Conservation (phyloP, 2,329 filamentous ascomycete species). For the Fusarium sp. region DNA sequence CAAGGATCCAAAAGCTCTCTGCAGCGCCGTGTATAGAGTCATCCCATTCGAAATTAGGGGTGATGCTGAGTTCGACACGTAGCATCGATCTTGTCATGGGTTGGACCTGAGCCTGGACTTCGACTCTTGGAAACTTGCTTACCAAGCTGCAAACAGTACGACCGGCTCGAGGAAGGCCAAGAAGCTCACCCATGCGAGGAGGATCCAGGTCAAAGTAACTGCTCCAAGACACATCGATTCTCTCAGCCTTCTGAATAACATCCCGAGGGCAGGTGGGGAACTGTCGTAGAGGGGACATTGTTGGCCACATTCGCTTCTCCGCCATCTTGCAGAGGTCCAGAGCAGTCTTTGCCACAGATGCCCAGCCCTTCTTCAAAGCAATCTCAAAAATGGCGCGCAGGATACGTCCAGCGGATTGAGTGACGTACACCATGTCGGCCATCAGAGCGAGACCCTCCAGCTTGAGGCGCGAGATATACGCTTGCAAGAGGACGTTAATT, state of each 20-base stretch:
- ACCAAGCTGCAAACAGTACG: conserved; percentile 87
- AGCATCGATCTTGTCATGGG: conserved; percentile 96
- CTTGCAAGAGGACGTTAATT: conserved; percentile 97
- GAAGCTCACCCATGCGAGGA: conserved; percentile 93
- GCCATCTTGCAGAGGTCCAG: conserved; percentile 98
- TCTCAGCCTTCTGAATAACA: conserved; percentile 90
- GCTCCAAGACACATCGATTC: conserved; percentile 92
- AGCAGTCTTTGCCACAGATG: conserved; percentile 90
- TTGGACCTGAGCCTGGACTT: conserved; percentile 93
- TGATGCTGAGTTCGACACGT: conserved; percentile 88
- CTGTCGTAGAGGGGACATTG: conserved; percentile 94
- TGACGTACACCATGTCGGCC: conserved; percentile 99
- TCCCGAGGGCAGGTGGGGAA: conserved; percentile 86
- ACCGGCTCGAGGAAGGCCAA: conserved; percentile 90
- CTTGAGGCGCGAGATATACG: conserved; percentile 94
- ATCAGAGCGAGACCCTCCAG: conserved; percentile 94
- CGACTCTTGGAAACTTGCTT: conserved; percentile 91
- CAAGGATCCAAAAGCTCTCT: conserved; percentile 96
- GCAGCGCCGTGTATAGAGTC: conserved; percentile 86
- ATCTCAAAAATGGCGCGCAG: conserved; percentile 97
- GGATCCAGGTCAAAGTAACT: conserved; percentile 97
- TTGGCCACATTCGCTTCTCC: conserved; percentile 99
- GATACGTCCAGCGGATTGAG: conserved; percentile 96
- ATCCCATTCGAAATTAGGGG: conserved; percentile 97
- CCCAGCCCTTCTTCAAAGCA: conserved; percentile 96